Conservation (phyloP, 2,329 filamentous ascomycete genomes). For the Neopestalotiopsis clavispora region DNA sequence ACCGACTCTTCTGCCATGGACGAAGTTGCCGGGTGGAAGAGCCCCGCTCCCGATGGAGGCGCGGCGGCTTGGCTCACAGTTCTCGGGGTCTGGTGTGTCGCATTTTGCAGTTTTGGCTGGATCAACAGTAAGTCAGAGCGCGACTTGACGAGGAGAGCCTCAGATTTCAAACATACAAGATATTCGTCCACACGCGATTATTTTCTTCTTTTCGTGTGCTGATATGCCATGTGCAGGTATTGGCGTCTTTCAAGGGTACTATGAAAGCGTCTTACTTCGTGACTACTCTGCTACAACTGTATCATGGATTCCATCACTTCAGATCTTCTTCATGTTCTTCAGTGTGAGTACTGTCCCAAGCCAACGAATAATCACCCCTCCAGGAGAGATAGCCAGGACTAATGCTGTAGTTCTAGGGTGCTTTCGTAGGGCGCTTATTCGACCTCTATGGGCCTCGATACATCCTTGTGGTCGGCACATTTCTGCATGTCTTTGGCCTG, state of each 20-base stretch:
- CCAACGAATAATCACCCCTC: neutral
- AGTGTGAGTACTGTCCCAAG: slow-evolving; percentile 15
- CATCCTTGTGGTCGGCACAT: slow-evolving; percentile 57
- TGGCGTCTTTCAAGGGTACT: slow-evolving; percentile 66
- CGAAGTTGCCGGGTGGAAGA: too few species aligned
- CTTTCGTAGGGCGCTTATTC: slow-evolving; percentile 62
- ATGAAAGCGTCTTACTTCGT: slow-evolving; percentile 52
- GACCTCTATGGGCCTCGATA: slow-evolving; percentile 68
- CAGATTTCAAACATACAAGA: too few species aligned
- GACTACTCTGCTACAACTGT: slow-evolving; percentile 55
- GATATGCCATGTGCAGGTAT: slow-evolving; percentile 24
- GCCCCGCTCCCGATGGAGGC: too few species aligned
- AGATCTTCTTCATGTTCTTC: slow-evolving; percentile 50
- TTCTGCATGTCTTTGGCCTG: slow-evolving; percentile 65
- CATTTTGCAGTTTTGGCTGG: too few species aligned
- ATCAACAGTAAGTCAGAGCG: too few species aligned
- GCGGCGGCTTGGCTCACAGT: too few species aligned
- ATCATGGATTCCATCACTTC: slow-evolving; percentile 64
- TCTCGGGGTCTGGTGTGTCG: too few species aligned
- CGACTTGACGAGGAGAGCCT: too few species aligned
- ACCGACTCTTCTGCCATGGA: too few species aligned
- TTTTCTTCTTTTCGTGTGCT: too few species aligned
- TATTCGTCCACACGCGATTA: too few species aligned
- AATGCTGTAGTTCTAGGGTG: neutral
- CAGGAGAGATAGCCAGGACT: too few species aligned